Conservation (phyloP, 805 yeast genomes). For the Saccharomycopsis amapae region DNA sequence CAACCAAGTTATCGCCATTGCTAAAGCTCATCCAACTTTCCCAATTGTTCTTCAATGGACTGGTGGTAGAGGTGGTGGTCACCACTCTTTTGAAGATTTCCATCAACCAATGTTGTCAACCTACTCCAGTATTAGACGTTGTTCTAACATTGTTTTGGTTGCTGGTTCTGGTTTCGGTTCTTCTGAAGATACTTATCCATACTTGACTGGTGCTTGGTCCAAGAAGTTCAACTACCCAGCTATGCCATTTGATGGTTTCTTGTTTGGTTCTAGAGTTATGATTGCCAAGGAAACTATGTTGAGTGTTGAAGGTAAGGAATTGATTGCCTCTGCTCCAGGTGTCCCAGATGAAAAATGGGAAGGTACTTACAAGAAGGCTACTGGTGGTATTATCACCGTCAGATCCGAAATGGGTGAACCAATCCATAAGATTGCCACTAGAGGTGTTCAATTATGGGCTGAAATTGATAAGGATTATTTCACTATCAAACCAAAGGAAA, state of each 20-base stretch:
- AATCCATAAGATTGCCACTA: constrained; percentile 95
- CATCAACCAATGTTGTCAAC: constrained; percentile 95
- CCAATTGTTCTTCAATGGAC: constrained; percentile 99
- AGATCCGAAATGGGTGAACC: constrained; percentile 99
- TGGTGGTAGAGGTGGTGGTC: constrained; percentile 99
- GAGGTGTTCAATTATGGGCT: constrained; percentile 96
- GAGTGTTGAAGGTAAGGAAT: constrained; percentile 86
- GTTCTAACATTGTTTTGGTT: constrained; percentile 78
- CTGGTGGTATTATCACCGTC: constrained; percentile 96
- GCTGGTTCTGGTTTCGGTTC: constrained; percentile 99
- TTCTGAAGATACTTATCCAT: constrained; percentile 93
- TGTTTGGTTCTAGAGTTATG: constrained; percentile 96
- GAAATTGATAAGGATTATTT: constrained; percentile 94
- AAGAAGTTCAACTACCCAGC: constrained; percentile 79
- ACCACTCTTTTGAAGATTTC: constrained; percentile 98
- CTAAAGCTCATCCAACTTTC: constrained; percentile 92
- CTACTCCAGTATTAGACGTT: constrained; percentile 91
- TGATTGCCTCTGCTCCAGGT: constrained; percentile 88
- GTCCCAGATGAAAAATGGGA: constrained; percentile 89
- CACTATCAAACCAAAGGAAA: constrained; percentile 80
- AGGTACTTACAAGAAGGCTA: constrained; percentile 83
- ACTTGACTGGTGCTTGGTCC: constrained; percentile 98
- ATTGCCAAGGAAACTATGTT: constrained; percentile 94
- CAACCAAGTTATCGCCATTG: constrained; percentile 77
- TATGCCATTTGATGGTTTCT: constrained; percentile 98